Evolutionary conservation across 2,329 filamentous ascomycete species (phyloP), one percentile per base, ranked within the genome.

Genomic region (Eurotiales sp.): DNA sequence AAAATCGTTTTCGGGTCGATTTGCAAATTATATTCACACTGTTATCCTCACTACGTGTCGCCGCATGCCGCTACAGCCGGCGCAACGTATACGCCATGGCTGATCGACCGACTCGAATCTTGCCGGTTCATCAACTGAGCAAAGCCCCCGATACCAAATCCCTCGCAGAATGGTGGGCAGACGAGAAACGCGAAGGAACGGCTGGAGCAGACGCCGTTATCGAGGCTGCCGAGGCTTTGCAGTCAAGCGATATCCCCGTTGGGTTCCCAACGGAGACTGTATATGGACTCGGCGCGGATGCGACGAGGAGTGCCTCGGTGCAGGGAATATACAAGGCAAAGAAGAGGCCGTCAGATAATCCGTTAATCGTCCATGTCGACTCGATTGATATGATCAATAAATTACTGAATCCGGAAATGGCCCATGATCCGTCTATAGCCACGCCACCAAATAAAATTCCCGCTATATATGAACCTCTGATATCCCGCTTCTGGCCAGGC

Each of bases 251-350:
- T 64, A 79, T 80, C 3, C 93, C 93, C 4, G 90, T 99, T 43
- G 93, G 89, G 1, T 99, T 99, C 66, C 93, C 93, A 0, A 99
- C 93, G 0, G 93, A 99, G 72, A 99, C 93, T 0, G 93, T 99
- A 0, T 99, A 99, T 67, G 93, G 93, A 0, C 79, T 99, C 7
- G 93, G 90, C n/a, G 93, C 93, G 12, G 93, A 97, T 72, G 93
- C 93, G 10, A 97, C 91, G 22, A 82, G 90, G 61, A 90, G 85
- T 62, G 77, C 75, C 21, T 87, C 92, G 2, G 92, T 97, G 6
- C 84, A 80, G 63, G 91, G 90, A n/a, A 99, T 99, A 59, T 99
- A 93, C 69, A 78, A 82, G 19, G 90, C 89, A 47, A 99, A 99
- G 72, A 87, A 90, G 51, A 77, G 93, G 50, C 93, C 93, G 3